phyloP scores from a whole-genome alignment of 208 protist genomes.

The Leishmania martiniquensis region DNA sequence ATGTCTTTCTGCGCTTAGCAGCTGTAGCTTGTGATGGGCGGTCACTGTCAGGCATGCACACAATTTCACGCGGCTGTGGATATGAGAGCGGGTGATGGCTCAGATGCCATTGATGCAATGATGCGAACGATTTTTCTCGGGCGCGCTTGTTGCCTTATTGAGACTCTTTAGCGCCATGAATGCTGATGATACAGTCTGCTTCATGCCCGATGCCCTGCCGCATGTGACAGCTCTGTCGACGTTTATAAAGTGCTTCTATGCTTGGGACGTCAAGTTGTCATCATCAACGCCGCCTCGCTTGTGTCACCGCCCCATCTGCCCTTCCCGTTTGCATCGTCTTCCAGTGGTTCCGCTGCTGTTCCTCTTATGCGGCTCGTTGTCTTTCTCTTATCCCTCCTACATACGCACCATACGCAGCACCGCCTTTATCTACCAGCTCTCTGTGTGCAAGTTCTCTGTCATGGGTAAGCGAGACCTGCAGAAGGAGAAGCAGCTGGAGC shows the following conservation, averaged over 20 bases:
- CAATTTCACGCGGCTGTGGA: neutral
- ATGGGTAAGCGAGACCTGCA: constrained; percentile 84
- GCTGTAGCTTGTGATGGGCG: neutral
- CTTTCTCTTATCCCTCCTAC: neutral
- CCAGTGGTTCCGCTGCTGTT: neutral
- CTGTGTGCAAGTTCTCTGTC: neutral
- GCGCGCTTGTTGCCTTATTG: neutral
- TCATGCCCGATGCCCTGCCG: neutral
- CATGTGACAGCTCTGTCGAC: neutral
- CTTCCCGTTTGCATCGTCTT: constrained; percentile 11
- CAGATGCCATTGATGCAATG: too few species aligned
- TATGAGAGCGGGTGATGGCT: neutral
- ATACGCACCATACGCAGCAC: neutral
- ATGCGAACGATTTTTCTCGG: too few species aligned
- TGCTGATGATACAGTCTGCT: neutral
- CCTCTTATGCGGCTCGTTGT: neutral
- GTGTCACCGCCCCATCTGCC: neutral
- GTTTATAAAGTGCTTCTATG: neutral
- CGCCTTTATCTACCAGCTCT: too few species aligned
- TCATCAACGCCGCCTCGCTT: neutral
- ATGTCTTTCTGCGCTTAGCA: neutral
- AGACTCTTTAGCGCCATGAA: neutral
- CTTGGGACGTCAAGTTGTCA: neutral
- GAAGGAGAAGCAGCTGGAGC: constrained; percentile 84
- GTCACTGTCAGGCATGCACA: neutral